A percentile compares a stretch with the other conserved stretches of the same genome.
Evolutionary conservation across 2,329 filamentous ascomycete genomes (phyloP).

Genomic region (Diplodia mutila): DNA sequence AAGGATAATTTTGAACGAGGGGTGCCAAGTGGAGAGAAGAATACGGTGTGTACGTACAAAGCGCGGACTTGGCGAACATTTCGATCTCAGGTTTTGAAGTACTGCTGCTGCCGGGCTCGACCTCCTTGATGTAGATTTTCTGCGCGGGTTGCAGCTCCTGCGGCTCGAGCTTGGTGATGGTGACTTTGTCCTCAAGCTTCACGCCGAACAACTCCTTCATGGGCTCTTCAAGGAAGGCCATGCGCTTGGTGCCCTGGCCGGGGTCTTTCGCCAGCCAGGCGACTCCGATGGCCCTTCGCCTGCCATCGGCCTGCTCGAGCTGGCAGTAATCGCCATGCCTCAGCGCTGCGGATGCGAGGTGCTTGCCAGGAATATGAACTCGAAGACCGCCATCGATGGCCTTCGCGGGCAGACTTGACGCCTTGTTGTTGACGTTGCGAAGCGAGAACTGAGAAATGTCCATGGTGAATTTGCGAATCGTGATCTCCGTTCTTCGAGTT

Average conservation of each 20-base stretch:
- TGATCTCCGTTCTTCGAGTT: background rate
- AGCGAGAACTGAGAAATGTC: slow-evolving; percentile 21
- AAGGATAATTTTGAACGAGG: background rate
- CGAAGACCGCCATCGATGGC: slow-evolving; percentile 62
- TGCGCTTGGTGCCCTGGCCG: slow-evolving; percentile 42
- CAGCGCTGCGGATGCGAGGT: slow-evolving; percentile 59
- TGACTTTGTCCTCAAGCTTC: slow-evolving; percentile 71
- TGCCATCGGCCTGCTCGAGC: slow-evolving; percentile 47
- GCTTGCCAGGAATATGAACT: slow-evolving; percentile 60
- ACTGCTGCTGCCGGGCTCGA: slow-evolving; percentile 31
- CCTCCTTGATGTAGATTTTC: slow-evolving; percentile 35
- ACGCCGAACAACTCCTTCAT: slow-evolving; percentile 75
- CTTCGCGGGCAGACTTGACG: slow-evolving; percentile 49
- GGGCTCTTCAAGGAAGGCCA: slow-evolving; percentile 68
- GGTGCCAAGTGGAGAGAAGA: background rate
- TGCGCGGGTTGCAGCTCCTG: slow-evolving; percentile 36
- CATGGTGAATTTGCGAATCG: background rate
- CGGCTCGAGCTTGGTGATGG: slow-evolving; percentile 58
- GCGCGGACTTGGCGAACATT: slow-evolving; percentile 37
- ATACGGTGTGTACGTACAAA: slow-evolving; percentile 35
- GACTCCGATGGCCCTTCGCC: slow-evolving; percentile 58
- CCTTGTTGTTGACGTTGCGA: slow-evolving; percentile 49
- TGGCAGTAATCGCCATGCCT: slow-evolving; percentile 63
- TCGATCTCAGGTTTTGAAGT: slow-evolving; percentile 32
- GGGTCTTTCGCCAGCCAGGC: slow-evolving; percentile 62